phyloP scores from a whole-genome alignment of 2,329 filamentous ascomycete genomes.

The Botrytis deweyae region DNA sequence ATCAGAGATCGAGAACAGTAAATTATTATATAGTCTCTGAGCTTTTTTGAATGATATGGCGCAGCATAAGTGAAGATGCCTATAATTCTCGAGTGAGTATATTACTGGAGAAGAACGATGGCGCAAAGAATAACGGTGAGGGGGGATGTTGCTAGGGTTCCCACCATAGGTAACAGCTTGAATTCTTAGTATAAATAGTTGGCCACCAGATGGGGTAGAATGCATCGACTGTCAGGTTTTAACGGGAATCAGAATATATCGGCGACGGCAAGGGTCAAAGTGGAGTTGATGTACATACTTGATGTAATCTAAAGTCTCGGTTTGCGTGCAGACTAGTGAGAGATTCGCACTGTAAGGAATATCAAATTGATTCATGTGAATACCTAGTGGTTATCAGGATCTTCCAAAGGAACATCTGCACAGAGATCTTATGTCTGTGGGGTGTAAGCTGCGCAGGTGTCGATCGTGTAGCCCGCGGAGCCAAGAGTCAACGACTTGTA shows the following conservation, averaged over 20 bases:
- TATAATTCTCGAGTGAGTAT: not conserved
- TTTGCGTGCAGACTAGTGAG: not conserved
- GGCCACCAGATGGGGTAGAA: not conserved
- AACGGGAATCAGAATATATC: not conserved
- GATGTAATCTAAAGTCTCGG: not conserved
- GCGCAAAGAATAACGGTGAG: not conserved
- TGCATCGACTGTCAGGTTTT: not conserved
- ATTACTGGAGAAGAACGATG: not conserved
- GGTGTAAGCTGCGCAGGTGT: no score
- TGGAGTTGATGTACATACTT: not conserved
- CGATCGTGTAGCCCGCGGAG: not conserved
- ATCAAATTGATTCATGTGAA: not conserved
- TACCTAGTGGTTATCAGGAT: not conserved
- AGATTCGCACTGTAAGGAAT: not conserved
- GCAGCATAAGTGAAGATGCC: not conserved
- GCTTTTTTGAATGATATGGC: not conserved
- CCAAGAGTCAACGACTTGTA: not conserved
- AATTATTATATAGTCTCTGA: not conserved
- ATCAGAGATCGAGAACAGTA: not conserved
- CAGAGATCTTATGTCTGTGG: not conserved
- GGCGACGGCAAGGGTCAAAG: not conserved
- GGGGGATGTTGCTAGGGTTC: not conserved
- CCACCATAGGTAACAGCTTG: not conserved
- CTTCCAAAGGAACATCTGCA: not conserved
- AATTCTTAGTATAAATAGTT: not conserved